Base-by-base conservation (phyloP, 768 basidiomycete species). In the Trametes villosa region DNA sequence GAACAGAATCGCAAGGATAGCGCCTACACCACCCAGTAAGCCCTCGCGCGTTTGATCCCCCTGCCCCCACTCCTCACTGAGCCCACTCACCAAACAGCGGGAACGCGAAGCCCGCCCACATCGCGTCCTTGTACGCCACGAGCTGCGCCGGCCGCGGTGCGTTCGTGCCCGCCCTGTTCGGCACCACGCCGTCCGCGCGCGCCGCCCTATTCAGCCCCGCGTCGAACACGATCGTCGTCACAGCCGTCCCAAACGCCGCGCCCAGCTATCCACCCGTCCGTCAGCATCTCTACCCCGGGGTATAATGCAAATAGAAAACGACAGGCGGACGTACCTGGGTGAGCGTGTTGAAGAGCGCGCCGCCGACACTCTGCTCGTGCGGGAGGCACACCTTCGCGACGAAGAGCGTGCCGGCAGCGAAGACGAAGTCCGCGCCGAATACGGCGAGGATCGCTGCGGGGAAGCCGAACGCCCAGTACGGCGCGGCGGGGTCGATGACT, bases 381-480 rank as follows among this genome's bases (percentile, higher is more conserved):
- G 84, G 85, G 1, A 80, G 70, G 2, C 84, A 80, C 11, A 88
- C 78, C 67, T 86, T 88, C 4, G 90, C 87, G 42, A 91, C 82
- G 65, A 88, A 93, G 17, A 93, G 74, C 6, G 88, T 88, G 2
- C 91, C 92, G 0, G 85, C 75, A 0, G 91, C 76, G 67, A 85
- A 92, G 2, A 89, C 84, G 62, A 93, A 90, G 67, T 93, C 92
- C 1, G 85, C 89, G 20, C 92, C 92, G 47, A 91, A 79, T 15
- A 92, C 91, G 22, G 82, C 74, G 45, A 88, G 57, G 40, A 84
- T 73, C 0, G 88, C 81, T 1, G 86, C 82, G 0, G 90, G 88
- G 72, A 93, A 93, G 6, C 84, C 86, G 59, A 80, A 88, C 1
- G 87, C 88, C 92, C 91, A 93, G 65, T 86, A 93, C 1, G 85